Percentiles rank a stretch among this genome's conserved stretches.
Evolutionary conservation across 768 basidiomycete species (phyloP).

Genomic region (Serpula lacrymans): DNA sequence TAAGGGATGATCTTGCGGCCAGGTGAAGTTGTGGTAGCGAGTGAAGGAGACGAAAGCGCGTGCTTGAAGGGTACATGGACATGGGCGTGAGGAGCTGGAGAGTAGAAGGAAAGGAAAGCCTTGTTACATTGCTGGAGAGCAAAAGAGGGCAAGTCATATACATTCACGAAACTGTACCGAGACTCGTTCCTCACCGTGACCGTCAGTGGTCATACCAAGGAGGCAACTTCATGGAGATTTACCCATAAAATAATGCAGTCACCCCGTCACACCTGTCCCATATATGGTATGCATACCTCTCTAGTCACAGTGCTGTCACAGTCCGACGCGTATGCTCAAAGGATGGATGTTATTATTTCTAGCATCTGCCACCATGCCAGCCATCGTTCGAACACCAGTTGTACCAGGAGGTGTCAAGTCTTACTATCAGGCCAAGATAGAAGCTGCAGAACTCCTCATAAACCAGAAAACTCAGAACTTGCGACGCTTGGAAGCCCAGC

Average conservation of each 20-base stretch:
- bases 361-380: slow-evolving; percentile 31
- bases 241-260: no score
- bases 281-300: no score
- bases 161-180: no score
- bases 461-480: slow-evolving; percentile 97
- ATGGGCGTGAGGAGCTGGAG: neutral
- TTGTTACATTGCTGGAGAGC: slow-evolving; percentile 33
- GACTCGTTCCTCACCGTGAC: no score
- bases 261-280: no score
- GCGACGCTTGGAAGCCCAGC: slow-evolving; percentile 90
- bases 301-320: slow-evolving; percentile 3
- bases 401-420: slow-evolving; percentile 72
- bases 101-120: neutral
- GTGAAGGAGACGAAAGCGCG: slow-evolving; percentile 2
- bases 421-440: slow-evolving; percentile 96
- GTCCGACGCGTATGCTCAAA: slow-evolving; percentile 5
- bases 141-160: slow-evolving; percentile 20
- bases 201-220: no score
- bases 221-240: no score
- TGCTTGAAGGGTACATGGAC: neutral
- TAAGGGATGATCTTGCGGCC: neutral
- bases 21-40: neutral
- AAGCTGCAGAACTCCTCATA: slow-evolving; percentile 86
- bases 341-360: neutral
- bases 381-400: slow-evolving; percentile 27